phyloP scores from a whole-genome alignment of 768 basidiomycete species.

The Sarcodon aspratus region DNA sequence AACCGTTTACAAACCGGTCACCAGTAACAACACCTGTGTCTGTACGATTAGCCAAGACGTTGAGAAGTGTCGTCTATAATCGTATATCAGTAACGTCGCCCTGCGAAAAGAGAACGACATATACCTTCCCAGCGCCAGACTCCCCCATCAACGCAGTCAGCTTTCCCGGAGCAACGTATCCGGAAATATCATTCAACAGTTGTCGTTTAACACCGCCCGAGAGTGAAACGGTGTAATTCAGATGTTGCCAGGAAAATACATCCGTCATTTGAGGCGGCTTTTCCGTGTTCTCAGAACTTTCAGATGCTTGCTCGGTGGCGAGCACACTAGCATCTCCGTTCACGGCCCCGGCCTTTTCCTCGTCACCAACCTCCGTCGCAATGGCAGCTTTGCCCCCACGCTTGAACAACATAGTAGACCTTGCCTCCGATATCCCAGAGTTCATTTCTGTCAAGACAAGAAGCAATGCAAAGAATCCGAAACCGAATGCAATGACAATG shows the following conservation, averaged over 20 bases:
- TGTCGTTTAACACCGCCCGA: slow-evolving; percentile 28
- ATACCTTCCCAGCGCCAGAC: slow-evolving; percentile 36
- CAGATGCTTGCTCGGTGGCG: slow-evolving; percentile 5
- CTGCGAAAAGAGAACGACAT: not conserved
- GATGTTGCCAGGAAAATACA: slow-evolving; percentile 72
- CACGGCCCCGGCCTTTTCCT: not conserved
- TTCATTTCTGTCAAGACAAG: slow-evolving; percentile 50
- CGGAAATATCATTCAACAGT: slow-evolving; percentile 64
- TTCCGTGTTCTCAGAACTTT: slow-evolving; percentile 26
- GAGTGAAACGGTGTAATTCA: slow-evolving; percentile 56
- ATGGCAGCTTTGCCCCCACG: slow-evolving; percentile 29
- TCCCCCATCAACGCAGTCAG: slow-evolving; percentile 71
- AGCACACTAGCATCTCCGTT: not conserved
- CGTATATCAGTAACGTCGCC: not conserved
- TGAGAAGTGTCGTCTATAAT: slow-evolving; percentile 34
- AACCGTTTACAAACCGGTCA: slow-evolving; percentile 33
- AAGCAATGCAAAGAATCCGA: slow-evolving; percentile 37
- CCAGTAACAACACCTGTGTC: slow-evolving; percentile 27
- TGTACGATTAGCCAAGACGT: slow-evolving; percentile 32
- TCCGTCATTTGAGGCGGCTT: slow-evolving; percentile 26
- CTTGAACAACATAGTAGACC: slow-evolving; percentile 52
- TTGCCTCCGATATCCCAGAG: slow-evolving; percentile 22
- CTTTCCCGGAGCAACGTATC: slow-evolving; percentile 73
- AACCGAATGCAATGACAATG: slow-evolving; percentile 53
- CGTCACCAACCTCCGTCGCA: not conserved